These are phyloP conservation scores for Blepharisma japonicum DNA, from an alignment of 73 alveolate genomes.

Conservation along the genomic window DNA sequence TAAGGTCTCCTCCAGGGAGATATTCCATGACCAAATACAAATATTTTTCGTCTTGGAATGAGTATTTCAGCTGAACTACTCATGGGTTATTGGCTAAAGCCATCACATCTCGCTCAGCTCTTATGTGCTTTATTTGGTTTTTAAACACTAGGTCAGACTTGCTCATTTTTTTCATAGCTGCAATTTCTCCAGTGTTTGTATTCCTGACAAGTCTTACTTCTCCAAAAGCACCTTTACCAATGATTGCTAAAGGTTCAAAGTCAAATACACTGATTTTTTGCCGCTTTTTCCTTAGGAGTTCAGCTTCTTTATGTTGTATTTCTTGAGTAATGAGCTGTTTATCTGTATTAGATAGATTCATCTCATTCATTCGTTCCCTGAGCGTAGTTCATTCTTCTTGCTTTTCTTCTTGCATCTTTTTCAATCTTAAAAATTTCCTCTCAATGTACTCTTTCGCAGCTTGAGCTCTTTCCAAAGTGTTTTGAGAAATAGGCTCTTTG, in stretches of 20 bases:
- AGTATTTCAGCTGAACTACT: slow-evolving; percentile 55
- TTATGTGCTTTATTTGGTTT: slow-evolving; percentile 54
- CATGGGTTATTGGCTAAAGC: slow-evolving; percentile 59
- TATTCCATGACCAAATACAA: slow-evolving; percentile 62
- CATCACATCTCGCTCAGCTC: slow-evolving; percentile 84
- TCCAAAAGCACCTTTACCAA: slow-evolving; percentile 89
- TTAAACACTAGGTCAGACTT: slow-evolving; percentile 69
- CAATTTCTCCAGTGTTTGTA: slow-evolving; percentile 43
- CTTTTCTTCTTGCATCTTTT: slow-evolving; percentile 54
- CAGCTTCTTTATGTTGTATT: too few species aligned
- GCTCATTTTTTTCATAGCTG: slow-evolving; percentile 65
- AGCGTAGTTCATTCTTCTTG: slow-evolving; percentile 66
- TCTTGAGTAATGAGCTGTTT: slow-evolving; percentile 36
- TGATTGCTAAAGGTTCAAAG: slow-evolving; percentile 65
- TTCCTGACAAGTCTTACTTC: slow-evolving; percentile 73
- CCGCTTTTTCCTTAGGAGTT: not conserved
- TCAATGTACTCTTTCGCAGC: slow-evolving; percentile 61
- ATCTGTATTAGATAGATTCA: slow-evolving; percentile 36
- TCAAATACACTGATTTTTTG: slow-evolving; percentile 33
- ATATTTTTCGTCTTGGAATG: slow-evolving; percentile 56
- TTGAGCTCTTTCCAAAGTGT: slow-evolving; percentile 66
- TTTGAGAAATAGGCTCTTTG: not conserved
- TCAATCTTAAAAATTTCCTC: slow-evolving; percentile 52
- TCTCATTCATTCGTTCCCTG: slow-evolving; percentile 32
- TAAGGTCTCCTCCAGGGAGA: slow-evolving; percentile 66